Percentiles rank a stretch among this genome's conserved stretches.
Evolutionary conservation across 768 basidiomycete species (phyloP).

Genomic region (Lactifluus rugatus): DNA sequence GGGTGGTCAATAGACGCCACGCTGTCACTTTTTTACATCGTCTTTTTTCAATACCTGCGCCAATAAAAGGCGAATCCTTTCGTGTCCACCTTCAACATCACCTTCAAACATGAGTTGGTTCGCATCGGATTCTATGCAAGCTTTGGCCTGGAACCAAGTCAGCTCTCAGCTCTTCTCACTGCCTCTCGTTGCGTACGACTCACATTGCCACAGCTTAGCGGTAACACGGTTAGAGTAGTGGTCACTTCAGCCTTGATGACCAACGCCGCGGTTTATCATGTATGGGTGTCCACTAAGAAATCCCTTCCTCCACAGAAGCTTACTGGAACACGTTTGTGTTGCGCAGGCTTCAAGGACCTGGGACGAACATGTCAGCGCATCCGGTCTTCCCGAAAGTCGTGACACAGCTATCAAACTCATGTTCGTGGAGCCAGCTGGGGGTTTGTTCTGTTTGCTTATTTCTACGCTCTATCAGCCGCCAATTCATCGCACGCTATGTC

Average conservation of each 20-base stretch:
- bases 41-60: not conserved
- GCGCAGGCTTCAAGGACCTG: conserved; percentile 14
- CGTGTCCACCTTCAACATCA: not conserved
- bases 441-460: conserved; percentile 10
- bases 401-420: conserved; percentile 14
- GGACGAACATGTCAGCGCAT: conserved; percentile 12
- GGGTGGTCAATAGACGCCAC: conserved; percentile 10
- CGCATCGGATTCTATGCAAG: conserved; percentile 8
- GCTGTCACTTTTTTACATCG: not conserved
- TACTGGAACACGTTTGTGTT: not conserved
- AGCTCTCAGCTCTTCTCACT: not conserved
- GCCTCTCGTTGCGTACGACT: not conserved
- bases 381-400: conserved; percentile 15
- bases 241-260: conserved; percentile 13
- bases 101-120: conserved; percentile 16
- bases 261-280: conserved; percentile 17
- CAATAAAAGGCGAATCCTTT: conserved; percentile 7
- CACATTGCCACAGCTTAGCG: conserved; percentile 5
- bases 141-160: conserved; percentile 12
- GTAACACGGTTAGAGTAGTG: conserved; percentile 6
- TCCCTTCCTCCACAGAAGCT: not conserved
- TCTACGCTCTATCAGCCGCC: conserved; percentile 11
- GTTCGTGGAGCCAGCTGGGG: not conserved
- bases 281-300: not conserved
- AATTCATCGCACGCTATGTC: conserved; percentile 16